Base-by-base conservation (phyloP, 305 asterid genomes). In the Fraxinus sp. region DNA sequence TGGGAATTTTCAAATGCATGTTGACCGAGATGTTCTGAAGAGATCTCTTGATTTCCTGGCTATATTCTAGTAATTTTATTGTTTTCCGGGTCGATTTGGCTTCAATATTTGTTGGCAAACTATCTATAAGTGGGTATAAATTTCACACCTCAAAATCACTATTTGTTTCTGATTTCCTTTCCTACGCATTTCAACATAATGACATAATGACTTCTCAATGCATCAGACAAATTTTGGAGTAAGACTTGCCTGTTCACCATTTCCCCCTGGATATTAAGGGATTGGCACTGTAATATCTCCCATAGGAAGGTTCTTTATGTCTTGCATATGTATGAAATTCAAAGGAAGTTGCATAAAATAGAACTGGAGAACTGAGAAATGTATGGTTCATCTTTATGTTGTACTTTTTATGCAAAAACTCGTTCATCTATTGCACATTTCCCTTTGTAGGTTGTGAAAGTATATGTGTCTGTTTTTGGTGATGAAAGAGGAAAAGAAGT, bases 401-500 rank as follows among this genome's bases (percentile, higher is more conserved):
- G 77, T 32, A 16, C 5, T 71, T 32, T 71, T 30, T 71, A 16
- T 16, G n/a, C 20, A 5, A 71, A 66, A 16, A 30, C 77, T 71
- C 14, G 14, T 32, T 71, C 82, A n/a, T 83, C 39, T 77, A 22
- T n/a, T 81, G 64, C 79, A 4, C 80, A 30, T 76, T 81, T 22
- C 39, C 3, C 66, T 77, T 14, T 84, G 57, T 87, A 96, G 99
- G 98, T 96, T 85, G 99, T 96, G 81, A 96, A 96, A 89, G 98
- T 96, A 32, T 96, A 91, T 84, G 96, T 96, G 83, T 96, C 99
- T 28, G 97, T 96, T 78, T 96, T 96, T 82, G 99, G 99, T 36
- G 99, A 96, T 83, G 98, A 94, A 86, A 91, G 99, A 87, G 99
- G 99, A 81, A 96, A 93, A 87, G 98, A 92, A 88, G 97, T 96